Base-by-base conservation (phyloP, 257 asterid genomes). In the Cynanchum wilfordii region DNA sequence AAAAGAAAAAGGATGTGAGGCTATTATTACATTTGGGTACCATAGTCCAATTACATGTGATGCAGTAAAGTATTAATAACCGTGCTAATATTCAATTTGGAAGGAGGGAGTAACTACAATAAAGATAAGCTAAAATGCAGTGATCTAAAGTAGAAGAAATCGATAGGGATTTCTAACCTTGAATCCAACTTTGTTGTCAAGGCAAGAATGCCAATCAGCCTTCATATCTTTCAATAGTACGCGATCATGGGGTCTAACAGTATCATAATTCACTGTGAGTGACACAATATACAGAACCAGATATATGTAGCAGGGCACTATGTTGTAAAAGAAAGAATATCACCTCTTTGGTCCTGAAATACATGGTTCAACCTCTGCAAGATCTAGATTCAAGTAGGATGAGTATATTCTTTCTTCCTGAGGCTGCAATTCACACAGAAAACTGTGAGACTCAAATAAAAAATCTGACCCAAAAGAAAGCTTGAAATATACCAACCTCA, bases 331-430 rank as follows among this genome's bases (percentile, higher is more conserved):
- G 38, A 68, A 4, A 13, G 27, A 36, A 33, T 3, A 45, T 44
- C 72, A 93, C 97, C 98, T 88, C 78, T 93, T 93, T 29, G 98
- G 98, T 82, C 98, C 96, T 33, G 98, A 93, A 70, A 90, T 76
- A 80, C 96, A 93, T 63, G 98, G 96, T 67, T 82, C 95, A 45
- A 93, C 97, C 57, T 81, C 86, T 52, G 74, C 82, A 70, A 93
- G 97, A 66, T 90, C 90, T 76, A 93, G 84, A 65, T 83, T 87
- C 82, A 90, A 74, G 82, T 85, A 82, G 36, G 97, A 89, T 24
- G 97, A 87, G 85, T 90, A 93, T 22, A 80, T 86, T 74, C 84
- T 87, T 57, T 93, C 97, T 74, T 64, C 87, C 86, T 88, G 97
- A 82, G 96, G 96, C 98, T 93, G 89, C 17, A 42, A 68, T 25